Evolutionary conservation across 495 filamentous ascomycete genomes (phyloP), one percentile per base, ranked within the genome.

Genomic region (Lasiosphaeris hirsuta): DNA sequence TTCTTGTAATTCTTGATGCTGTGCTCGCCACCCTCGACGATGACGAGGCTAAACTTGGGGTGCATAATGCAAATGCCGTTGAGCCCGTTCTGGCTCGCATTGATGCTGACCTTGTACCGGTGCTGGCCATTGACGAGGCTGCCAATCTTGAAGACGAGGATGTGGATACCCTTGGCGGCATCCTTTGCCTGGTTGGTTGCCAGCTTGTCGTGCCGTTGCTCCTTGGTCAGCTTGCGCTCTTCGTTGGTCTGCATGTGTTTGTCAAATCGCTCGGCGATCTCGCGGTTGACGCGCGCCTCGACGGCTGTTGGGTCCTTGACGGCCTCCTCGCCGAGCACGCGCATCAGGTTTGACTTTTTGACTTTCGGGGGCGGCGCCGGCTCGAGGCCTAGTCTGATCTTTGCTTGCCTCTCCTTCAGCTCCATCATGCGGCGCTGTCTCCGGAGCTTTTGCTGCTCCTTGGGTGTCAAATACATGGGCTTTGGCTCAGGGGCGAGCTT

Each of bases 251-350:
- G 63, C 59, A 90, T 78, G 71, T 99, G 94, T 54, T 85, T 79
- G 46, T 86, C 75, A 42, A 85, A 81, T 36, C 94, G 90, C 30
- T 93, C 92, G 41, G 86, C 86, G 44, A 99, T 96, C 63, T 97
- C 90, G 18, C 84, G 78, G 72, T 89, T 95, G 37, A 99, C 94
- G 23, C 90, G 84, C 37, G 94, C 92, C 73, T 99, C 94, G 34
- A 97, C 92, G 15, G 94, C 94, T 2, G 94, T 99, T 9, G 94
- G 94, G 69, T 99, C 94, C 64, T 96, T 96, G 62, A 99, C 92
- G 3, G 94, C 94, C 70, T 96, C 89, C 66, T 97, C 90, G 42
- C 94, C 94, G n/a, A 97, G 76, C 3, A 99, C 94, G 45, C 92
- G 87, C 94, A 98, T 97, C 53, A 98, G 78, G 68, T 98, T 98